These are phyloP conservation scores for Alternaria longipes DNA, from an alignment of 2,329 filamentous ascomycete genomes.

Conservation along the genomic window DNA sequence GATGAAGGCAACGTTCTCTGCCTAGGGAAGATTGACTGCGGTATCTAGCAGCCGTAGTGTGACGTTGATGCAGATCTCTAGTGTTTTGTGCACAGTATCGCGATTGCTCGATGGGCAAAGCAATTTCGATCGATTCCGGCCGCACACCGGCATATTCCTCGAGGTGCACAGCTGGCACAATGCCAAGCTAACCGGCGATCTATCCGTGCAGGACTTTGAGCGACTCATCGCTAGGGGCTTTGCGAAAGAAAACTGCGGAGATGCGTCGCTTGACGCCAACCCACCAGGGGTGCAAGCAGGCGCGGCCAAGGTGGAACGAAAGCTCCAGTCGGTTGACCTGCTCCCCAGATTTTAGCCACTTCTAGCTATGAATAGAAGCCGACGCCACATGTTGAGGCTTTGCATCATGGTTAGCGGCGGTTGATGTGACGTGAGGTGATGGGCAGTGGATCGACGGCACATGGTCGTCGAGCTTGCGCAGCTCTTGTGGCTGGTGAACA, in stretches of 20 bases:
- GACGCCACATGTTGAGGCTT: conserved; percentile 12
- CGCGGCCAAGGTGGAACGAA: neutral
- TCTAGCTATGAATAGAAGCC: neutral
- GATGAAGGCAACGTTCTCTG: too few species aligned
- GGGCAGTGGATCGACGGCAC: neutral
- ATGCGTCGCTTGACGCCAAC: neutral
- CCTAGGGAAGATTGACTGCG: too few species aligned
- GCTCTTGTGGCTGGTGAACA: conserved; percentile 12
- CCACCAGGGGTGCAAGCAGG: neutral
- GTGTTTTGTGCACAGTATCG: neutral
- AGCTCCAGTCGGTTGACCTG: neutral
- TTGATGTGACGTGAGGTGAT: neutral
- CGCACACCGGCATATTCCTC: neutral
- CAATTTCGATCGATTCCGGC: conserved; percentile 5
- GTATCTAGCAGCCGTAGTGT: neutral
- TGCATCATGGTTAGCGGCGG: conserved; percentile 11
- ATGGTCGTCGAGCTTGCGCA: conserved; percentile 20
- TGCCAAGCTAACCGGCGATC: conserved; percentile 7
- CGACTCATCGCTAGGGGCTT: neutral
- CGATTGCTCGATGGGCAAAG: neutral
- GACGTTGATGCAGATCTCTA: neutral
- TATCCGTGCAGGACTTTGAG: neutral
- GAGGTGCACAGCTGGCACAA: neutral
- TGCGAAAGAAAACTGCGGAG: neutral
- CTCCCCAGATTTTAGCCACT: conserved; percentile 14